phyloP scores from a whole-genome alignment of 768 basidiomycete genomes.

The Mycena indigotica region DNA sequence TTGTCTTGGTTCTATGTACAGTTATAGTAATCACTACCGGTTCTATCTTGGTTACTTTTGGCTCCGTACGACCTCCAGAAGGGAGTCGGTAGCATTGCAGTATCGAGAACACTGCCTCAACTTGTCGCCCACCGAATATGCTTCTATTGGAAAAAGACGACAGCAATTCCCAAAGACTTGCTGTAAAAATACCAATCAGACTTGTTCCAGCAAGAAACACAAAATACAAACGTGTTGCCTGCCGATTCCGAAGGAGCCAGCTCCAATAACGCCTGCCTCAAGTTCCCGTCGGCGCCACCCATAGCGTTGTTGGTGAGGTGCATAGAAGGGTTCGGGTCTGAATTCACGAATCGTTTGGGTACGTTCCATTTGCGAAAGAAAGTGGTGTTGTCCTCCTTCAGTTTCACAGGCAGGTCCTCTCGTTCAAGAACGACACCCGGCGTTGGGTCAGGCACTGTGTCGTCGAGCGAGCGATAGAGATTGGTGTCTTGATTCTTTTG shows the following conservation, averaged over 20 bases:
- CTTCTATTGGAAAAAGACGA: constrained; percentile 13
- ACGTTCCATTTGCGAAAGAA: constrained; percentile 32
- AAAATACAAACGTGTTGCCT: constrained; percentile 29
- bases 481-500: constrained; percentile 24
- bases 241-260: constrained; percentile 33
- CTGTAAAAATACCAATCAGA: background rate
- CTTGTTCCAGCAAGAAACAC: background rate
- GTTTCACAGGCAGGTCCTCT: constrained; percentile 15
- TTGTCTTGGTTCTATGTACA: background rate
- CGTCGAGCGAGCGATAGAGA: background rate
- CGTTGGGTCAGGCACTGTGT: constrained; percentile 1
- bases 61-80: background rate
- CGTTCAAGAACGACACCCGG: constrained; percentile 15
- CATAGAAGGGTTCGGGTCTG: constrained; percentile 35
- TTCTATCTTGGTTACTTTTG: background rate
- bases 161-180: constrained; percentile 10
- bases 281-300: constrained; percentile 38
- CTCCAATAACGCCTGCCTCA: constrained; percentile 33
- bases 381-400: constrained; percentile 24
- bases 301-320: constrained; percentile 45
- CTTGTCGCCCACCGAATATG: too few relatives aligned
- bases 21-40: background rate
- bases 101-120: background rate
- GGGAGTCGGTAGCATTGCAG: background rate
- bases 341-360: constrained; percentile 32